Percentiles rank a stretch among this genome's conserved stretches.
These are phyloP conservation scores for Perkinsus olseni DNA, from an alignment of 169 alveolate genomes.

Conservation along the genomic window DNA sequence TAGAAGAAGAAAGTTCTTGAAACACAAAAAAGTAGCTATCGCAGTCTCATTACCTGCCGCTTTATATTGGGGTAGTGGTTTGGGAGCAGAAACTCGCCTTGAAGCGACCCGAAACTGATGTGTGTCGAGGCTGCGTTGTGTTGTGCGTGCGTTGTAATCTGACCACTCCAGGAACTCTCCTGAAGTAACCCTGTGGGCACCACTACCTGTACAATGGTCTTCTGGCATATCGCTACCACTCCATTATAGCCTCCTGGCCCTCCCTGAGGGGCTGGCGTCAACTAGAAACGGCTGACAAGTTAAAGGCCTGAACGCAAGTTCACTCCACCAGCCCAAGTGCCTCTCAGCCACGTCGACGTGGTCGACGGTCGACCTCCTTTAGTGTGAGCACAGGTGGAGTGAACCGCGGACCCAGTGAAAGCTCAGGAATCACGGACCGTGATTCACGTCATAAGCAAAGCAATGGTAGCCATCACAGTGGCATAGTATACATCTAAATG, in stretches of 20 bases:
- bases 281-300: not conserved
- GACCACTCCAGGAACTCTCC: not conserved
- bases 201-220: not conserved
- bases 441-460: not conserved
- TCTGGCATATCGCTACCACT: not conserved
- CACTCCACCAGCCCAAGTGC: not conserved
- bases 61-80: not conserved
- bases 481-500: not conserved
- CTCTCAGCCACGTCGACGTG: not conserved
- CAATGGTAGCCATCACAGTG: not conserved
- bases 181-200: not conserved
- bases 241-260: not conserved
- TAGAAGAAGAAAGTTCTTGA: not conserved
- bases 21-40: not conserved
- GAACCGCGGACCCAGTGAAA: not conserved
- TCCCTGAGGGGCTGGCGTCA: not conserved
- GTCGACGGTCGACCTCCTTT: not conserved
- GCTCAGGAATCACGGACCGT: not conserved
- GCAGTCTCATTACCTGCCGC: not conserved
- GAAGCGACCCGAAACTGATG: not conserved
- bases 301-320: not conserved
- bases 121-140: not conserved
- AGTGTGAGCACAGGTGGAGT: not conserved
- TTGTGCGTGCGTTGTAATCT: not conserved
- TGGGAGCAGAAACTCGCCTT: not conserved